A percentile compares a stretch with the other conserved stretches of the same genome.
Conservation (phyloP, 768 basidiomycete species). For the Suillus fuscotomentosus region DNA sequence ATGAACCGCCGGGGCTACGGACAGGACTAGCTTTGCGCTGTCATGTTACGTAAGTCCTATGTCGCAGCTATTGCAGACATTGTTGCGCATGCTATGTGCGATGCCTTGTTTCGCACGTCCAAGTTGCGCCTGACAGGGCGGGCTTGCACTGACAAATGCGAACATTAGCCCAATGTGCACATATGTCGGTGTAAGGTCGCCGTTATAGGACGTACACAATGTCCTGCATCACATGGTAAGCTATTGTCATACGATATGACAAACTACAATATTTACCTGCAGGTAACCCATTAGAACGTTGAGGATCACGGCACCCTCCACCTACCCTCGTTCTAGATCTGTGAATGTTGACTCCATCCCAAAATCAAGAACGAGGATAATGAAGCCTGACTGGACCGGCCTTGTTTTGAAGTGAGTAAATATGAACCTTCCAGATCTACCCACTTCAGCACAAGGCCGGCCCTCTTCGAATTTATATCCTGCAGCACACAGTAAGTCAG, state of each 20-base stretch:
- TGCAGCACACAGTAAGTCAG: neutral
- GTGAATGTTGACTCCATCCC: neutral
- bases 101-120: neutral
- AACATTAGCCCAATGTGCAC: neutral
- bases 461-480: neutral
- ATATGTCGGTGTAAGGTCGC: neutral
- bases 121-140: neutral
- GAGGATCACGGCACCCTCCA: neutral
- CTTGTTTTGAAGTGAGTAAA: neutral
- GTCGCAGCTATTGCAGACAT: neutral
- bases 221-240: neutral
- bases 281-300: neutral
- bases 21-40: neutral
- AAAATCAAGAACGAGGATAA: neutral
- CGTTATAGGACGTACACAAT: neutral
- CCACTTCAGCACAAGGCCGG: neutral
- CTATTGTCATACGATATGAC: neutral
- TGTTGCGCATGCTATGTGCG: neutral
- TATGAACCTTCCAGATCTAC: neutral
- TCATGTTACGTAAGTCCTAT: neutral
- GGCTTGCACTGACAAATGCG: neutral
- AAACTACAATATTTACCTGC: neutral
- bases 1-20: neutral
- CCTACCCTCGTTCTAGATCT: neutral
- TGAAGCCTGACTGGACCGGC: neutral